Evolutionary conservation across 306 rosid species (phyloP), one percentile per base, ranked within the genome.

Genomic region (Quercus robur): DNA sequence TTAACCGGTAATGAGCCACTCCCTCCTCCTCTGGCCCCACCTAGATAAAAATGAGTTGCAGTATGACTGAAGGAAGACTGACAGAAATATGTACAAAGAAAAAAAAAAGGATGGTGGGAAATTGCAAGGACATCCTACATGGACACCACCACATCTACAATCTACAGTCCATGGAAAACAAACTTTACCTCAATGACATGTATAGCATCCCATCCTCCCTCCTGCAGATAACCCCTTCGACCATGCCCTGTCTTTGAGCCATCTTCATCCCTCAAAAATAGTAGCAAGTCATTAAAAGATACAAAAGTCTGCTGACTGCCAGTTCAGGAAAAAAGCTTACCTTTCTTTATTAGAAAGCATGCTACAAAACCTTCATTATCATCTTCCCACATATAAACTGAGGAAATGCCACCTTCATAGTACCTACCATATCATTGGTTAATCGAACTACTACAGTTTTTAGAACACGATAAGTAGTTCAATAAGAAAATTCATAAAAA

Each of bases 121-220:
- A 67, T 67, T 35, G n/a, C 52, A 77, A 71, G 49, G 74, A 21
- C 38, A 19, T 11, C 70, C 28, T 73, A 75, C 68, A 75, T 38
- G 61, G 46, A 66, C 44, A 64, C 68, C 23, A 21, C 26, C 12
- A 55, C 20, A 76, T 55, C 33, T 71, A 3, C 49, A 74, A 20
- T 26, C 69, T 52, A 68, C 74, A 38, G 76, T 44, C 73, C 70
- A 75, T 63, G 18, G 30, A 35, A 66, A 12, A 56, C 77, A 54
- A 28, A 71, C 52, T 77, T 77, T 84, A 95, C 98, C 98, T 95
- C 97, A 79, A 93, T 93, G 49, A 95, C 98, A 89, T 95, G 99
- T 82, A 95, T 93, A 68, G 99, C 99, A 89, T 95, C 99, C 99
- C 99, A 95, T 71, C 97, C 93, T 79, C 99, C 99, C 84, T 95